Percentiles rank a stretch among this genome's conserved stretches.
phyloP scores from a whole-genome alignment of 108 stramenopile genomes.

The Cyclotella sp. region DNA sequence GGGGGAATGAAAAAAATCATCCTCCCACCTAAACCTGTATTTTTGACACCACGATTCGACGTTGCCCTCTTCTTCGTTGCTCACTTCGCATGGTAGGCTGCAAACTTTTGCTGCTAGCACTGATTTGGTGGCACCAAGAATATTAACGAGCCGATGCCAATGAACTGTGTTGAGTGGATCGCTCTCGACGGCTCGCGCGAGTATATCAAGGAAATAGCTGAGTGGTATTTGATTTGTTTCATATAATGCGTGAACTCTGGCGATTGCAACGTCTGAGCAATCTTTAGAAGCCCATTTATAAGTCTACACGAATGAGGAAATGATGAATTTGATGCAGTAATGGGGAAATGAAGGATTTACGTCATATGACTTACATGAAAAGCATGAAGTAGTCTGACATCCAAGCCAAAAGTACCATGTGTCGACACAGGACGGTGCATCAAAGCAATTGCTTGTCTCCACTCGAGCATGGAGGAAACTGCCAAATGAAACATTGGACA shows the following conservation, averaged over 20 bases:
- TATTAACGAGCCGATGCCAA: conserved; percentile 29
- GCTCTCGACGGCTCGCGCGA: conserved; percentile 35
- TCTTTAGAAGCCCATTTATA: conserved; percentile 32
- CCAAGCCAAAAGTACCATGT: conserved; percentile 16
- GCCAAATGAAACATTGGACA: conserved; percentile 45
- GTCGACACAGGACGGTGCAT: conserved; percentile 15
- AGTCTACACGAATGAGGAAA: conserved; percentile 15
- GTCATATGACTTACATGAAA: conserved; percentile 33
- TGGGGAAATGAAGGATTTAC: background rate
- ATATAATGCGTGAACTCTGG: conserved; percentile 33
- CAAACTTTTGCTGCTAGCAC: background rate
- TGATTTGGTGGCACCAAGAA: background rate
- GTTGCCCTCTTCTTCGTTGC: background rate
- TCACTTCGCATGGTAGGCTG: background rate
- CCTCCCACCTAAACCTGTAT: conserved; percentile 11
- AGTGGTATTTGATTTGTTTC: conserved; percentile 24
- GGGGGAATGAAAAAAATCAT: conserved; percentile 33
- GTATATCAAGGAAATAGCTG: conserved; percentile 32
- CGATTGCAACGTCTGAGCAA: conserved; percentile 25
- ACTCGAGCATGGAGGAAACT: conserved; percentile 52
- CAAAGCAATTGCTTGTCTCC: conserved; percentile 30
- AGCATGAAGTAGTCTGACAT: conserved; percentile 32
- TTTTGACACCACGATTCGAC: conserved; percentile 5
- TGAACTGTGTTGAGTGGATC: conserved; percentile 18
- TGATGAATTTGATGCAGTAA: background rate